A percentile compares a stretch with the other conserved stretches of the same genome.
Evolutionary conservation across 257 asterid genomes (phyloP).

Genomic region (Przewalskia tangutica): DNA sequence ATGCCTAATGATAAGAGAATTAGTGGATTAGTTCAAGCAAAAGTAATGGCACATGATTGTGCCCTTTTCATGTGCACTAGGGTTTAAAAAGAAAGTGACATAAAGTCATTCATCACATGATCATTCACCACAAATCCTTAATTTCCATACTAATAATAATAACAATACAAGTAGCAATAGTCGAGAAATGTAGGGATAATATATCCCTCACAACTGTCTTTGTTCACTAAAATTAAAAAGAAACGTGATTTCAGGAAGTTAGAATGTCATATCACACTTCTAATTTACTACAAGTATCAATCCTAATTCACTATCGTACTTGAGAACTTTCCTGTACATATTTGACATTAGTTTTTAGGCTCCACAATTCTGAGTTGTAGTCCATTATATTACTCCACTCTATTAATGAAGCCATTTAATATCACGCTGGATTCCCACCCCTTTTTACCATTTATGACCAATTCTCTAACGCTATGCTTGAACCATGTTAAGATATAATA

Average conservation of each 20-base stretch:
- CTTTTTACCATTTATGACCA: background rate
- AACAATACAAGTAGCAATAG: background rate
- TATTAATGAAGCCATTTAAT: background rate
- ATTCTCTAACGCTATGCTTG: background rate
- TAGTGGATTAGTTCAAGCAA: conserved; percentile 11
- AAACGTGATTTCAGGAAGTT: background rate
- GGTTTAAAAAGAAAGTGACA: conserved; percentile 21
- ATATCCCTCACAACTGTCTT: background rate
- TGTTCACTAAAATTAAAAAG: background rate
- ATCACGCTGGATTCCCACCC: background rate
- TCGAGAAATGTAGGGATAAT: background rate
- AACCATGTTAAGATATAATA: background rate
- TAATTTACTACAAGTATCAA: background rate
- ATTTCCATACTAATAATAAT: background rate
- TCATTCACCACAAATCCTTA: background rate
- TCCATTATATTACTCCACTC: background rate
- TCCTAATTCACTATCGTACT: background rate
- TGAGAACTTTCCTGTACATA: background rate
- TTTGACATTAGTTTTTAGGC: background rate
- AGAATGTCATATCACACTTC: background rate
- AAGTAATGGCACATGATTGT: conserved; percentile 1
- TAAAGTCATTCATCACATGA: conserved; percentile 24
- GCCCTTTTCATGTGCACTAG: conserved; percentile 10
- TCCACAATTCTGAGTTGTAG: background rate
- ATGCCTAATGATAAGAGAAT: background rate